Evolutionary conservation across 768 basidiomycete species (phyloP).

Genomic region (Xerocomellus chrysenteron): DNA sequence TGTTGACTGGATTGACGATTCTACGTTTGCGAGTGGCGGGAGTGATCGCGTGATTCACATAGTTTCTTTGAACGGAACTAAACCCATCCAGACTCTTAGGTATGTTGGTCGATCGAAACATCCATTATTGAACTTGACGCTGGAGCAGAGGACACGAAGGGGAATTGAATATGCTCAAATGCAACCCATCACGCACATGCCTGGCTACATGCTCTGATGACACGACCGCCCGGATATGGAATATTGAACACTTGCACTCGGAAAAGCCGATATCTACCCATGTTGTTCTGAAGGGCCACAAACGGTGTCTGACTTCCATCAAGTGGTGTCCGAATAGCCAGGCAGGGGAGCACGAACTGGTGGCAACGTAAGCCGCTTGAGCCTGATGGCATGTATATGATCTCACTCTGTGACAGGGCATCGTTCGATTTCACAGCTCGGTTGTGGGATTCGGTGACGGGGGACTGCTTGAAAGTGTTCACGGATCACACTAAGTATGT

Average conservation of each 20-base stretch:
- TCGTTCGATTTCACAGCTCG: constrained; percentile 82
- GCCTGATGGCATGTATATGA: background rate
- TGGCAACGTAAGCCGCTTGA: constrained; percentile 61
- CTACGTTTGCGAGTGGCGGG: constrained; percentile 70
- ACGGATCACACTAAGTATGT: constrained; percentile 69
- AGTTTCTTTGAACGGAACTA: constrained; percentile 49
- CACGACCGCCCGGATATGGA: constrained; percentile 74
- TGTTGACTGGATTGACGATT: constrained; percentile 74
- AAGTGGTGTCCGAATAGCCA: constrained; percentile 63
- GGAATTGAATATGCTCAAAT: constrained; percentile 78
- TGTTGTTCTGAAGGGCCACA: constrained; percentile 60
- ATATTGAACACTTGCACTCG: constrained; percentile 46
- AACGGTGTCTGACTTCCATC: constrained; percentile 60
- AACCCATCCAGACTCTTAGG: constrained; percentile 63
- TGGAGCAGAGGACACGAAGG: constrained; percentile 61
- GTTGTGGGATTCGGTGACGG: constrained; percentile 80
- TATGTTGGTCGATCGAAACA: constrained; percentile 34
- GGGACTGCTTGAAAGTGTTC: constrained; percentile 71
- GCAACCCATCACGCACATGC: constrained; percentile 61
- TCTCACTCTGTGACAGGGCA: constrained; percentile 42
- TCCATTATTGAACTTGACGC: constrained; percentile 4
- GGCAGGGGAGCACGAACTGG: constrained; percentile 52
- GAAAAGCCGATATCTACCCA: constrained; percentile 21
- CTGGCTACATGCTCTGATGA: constrained; percentile 85
- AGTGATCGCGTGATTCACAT: constrained; percentile 66